phyloP scores from a whole-genome alignment of 495 filamentous ascomycete genomes.

The Xylaria sp. region DNA sequence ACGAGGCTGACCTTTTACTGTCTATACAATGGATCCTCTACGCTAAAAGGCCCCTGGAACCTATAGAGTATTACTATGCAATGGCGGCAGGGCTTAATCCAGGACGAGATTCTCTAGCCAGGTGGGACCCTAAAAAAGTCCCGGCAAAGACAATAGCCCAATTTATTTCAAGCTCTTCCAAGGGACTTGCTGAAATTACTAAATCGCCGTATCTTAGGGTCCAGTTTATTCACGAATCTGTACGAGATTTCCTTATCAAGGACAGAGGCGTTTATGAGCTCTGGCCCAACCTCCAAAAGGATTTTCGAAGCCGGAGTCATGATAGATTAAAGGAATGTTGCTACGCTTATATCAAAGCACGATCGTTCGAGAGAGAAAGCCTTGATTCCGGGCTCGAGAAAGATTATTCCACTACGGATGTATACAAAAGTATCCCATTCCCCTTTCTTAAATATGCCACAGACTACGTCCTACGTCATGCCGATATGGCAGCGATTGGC shows the following conservation, averaged over 20 bases:
- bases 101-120: neutral
- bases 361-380: conserved; percentile 26
- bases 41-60: conserved; percentile 39
- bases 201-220: conserved; percentile 36
- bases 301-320: conserved; percentile 43
- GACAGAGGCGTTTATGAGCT: conserved; percentile 47
- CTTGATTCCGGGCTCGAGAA: neutral
- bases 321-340: conserved; percentile 48
- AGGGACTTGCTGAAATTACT: conserved; percentile 51
- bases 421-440: neutral
- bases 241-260: conserved; percentile 52
- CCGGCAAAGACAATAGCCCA: conserved; percentile 29
- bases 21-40: conserved; percentile 51
- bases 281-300: conserved; percentile 40
- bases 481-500: conserved; percentile 24
- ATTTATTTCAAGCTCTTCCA: conserved; percentile 49
- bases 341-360: conserved; percentile 9
- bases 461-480: conserved; percentile 28
- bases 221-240: conserved; percentile 61
- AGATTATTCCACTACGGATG: neutral
- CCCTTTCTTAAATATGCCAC: conserved; percentile 32
- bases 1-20: conserved; percentile 34
- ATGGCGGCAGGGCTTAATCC: conserved; percentile 25
- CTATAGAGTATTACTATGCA: conserved; percentile 46
- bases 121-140: conserved; percentile 9